Base-by-base conservation (phyloP, 2,329 filamentous ascomycete genomes). In the Trichoderma koningii region DNA sequence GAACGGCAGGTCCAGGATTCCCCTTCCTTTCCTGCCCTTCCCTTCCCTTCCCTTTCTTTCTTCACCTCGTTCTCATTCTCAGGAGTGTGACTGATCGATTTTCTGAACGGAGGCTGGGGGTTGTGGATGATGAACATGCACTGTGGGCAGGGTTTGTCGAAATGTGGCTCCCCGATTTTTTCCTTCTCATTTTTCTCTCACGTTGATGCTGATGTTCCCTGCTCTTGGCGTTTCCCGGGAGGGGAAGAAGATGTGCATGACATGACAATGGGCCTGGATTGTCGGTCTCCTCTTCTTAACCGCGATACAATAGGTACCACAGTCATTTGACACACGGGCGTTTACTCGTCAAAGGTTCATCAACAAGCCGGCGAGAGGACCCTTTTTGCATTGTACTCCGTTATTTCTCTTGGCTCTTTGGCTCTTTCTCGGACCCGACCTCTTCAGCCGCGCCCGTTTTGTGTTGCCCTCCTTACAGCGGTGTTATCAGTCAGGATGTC, bases 11-110 rank as follows among this genome's bases (percentile, higher is more conserved):
- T 23, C 15, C 15, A 42, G 42, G 47, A 21, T 42, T 26, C 14
- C 19, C 17, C 23, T 42, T 26, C 19, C 23, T 30, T 21, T 23
- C 5, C 34, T 26, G 10, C 14, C 10, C 19, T 9, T 42, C 34
- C 50, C 50, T 51, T 23, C 51, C 17, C 26, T 26, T 48, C 21
- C 28, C 34, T 21, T 38, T 26, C 30, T 17, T 9, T 30, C 9
- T 9, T 9, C 30, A 23, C 47, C 45, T 50, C 34, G 28, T 57
- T 41, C 55, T 61, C 63, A 65, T 55, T 55, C 63, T 51, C 63
- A 41, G 56, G 30, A 41, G 42, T 30, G 42, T 65, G 63, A 65
- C 56, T 61, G 55, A 65, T 65, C 63, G 63, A 28, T 60, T 65
- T 48, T 38, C 7, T 1, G 9, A 34, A 34, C 30, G 30, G 30